Percentiles rank a stretch among this genome's conserved stretches.
phyloP scores from a whole-genome alignment of 148 eudicot genomes.

The Chenopodium album region DNA sequence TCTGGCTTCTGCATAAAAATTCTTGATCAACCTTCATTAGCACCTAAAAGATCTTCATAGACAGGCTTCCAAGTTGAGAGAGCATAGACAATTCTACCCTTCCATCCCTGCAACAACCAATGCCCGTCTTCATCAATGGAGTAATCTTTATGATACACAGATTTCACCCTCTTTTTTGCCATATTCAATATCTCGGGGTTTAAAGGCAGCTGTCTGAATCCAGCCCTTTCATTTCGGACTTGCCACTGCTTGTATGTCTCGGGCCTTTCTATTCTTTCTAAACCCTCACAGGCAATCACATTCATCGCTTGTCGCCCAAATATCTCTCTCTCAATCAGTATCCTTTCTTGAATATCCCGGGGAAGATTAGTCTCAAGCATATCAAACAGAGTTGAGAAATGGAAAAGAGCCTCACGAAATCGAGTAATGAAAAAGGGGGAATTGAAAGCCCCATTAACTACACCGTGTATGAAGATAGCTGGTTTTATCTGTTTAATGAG shows the following conservation, averaged over 20 bases:
- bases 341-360: constrained; percentile 58
- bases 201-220: constrained; percentile 58
- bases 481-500: constrained; percentile 60
- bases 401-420: constrained; percentile 74
- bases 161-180: constrained; percentile 47
- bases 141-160: constrained; percentile 65
- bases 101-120: constrained; percentile 84
- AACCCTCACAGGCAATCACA: constrained; percentile 76
- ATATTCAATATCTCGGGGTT: constrained; percentile 46
- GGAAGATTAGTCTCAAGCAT: constrained; percentile 68
- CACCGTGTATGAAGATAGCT: constrained; percentile 55
- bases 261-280: constrained; percentile 75
- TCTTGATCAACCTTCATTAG: not conserved
- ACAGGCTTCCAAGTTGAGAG: constrained; percentile 65
- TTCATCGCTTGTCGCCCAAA: constrained; percentile 73
- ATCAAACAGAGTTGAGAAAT: constrained; percentile 72
- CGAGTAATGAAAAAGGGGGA: constrained; percentile 74
- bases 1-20: not conserved
- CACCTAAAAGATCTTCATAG: not conserved
- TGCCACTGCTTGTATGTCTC: constrained; percentile 95
- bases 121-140: constrained; percentile 65
- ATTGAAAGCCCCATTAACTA: constrained; percentile 59
- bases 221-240: constrained; percentile 59
- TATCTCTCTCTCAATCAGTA: constrained; percentile 60
- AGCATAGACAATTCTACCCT: constrained; percentile 59